Percentiles rank a stretch among this genome's conserved stretches.
These are phyloP conservation scores for Suhomyces wounanorum DNA, from an alignment of 1,139 yeast genomes.

Conservation along the genomic window DNA sequence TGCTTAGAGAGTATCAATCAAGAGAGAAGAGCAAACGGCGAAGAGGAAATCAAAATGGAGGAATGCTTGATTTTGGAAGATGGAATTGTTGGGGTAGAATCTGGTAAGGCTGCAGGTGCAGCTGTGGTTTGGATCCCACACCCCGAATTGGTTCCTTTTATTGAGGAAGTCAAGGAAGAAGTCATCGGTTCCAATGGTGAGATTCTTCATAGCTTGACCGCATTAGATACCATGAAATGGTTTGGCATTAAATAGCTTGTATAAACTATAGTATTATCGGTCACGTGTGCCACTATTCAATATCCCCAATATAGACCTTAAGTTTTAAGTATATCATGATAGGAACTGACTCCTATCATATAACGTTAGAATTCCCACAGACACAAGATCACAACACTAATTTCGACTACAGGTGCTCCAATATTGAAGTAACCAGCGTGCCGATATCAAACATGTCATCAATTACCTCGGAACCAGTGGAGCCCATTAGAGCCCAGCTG, in stretches of 20 bases:
- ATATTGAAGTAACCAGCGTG: slow-evolving; percentile 29
- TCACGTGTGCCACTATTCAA: not conserved
- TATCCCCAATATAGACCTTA: not conserved
- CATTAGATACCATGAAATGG: slow-evolving; percentile 54
- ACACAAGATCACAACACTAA: slow-evolving; percentile 9
- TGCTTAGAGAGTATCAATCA: slow-evolving; percentile 72
- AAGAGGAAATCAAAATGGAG: slow-evolving; percentile 57
- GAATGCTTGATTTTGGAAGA: slow-evolving; percentile 94
- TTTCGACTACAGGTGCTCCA: slow-evolving; percentile 38
- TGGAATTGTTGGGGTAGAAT: slow-evolving; percentile 84
- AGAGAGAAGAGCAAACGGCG: slow-evolving; percentile 33
- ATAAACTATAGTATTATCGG: not conserved
- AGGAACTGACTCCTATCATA: slow-evolving; percentile 48
- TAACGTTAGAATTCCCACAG: slow-evolving; percentile 30
- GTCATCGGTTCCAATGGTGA: slow-evolving; percentile 60
- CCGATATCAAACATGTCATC: slow-evolving; percentile 23
- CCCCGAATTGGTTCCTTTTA: slow-evolving; percentile 58
- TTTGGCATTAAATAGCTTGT: slow-evolving; percentile 10
- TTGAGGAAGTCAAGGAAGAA: slow-evolving; percentile 46
- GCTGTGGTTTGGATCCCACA: slow-evolving; percentile 93
- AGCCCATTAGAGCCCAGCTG: slow-evolving; percentile 58
- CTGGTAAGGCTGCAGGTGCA: slow-evolving; percentile 84
- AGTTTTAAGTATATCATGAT: slow-evolving; percentile 27
- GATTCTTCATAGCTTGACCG: slow-evolving; percentile 51
- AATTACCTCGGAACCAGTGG: slow-evolving; percentile 48